Percentiles rank a stretch among this genome's conserved stretches.
These are phyloP conservation scores for Aechmea fasciata DNA, from an alignment of 176 grass and related monocot species.

Conservation along the genomic window DNA sequence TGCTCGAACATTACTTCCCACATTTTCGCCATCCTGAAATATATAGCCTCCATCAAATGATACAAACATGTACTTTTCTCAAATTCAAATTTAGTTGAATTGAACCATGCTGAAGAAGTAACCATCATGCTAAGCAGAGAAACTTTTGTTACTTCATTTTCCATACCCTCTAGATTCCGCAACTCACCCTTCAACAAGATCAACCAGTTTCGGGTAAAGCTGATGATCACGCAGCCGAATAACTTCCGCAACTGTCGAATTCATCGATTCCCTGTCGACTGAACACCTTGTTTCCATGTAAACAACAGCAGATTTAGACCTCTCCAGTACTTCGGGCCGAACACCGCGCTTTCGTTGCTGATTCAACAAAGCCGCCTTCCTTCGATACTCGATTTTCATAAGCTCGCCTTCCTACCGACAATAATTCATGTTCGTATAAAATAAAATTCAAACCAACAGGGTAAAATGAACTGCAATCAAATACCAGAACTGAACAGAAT, in stretches of 20 bases:
- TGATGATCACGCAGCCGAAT: constrained; percentile 66
- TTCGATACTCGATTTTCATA: constrained; percentile 75
- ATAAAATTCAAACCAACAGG: not conserved
- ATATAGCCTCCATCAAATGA: too few species aligned
- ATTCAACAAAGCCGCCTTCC: constrained; percentile 61
- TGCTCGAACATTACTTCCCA: constrained; percentile 63
- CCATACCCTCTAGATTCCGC: not conserved
- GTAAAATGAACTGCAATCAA: constrained; percentile 1
- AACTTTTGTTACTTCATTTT: not conserved
- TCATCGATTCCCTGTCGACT: constrained; percentile 70
- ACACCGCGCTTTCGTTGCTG: constrained; percentile 59
- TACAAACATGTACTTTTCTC: too few species aligned
- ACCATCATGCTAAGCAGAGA: not conserved
- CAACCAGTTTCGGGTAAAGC: constrained; percentile 70
- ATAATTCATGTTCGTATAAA: not conserved
- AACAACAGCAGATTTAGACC: constrained; percentile 51
- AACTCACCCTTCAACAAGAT: constrained; percentile 69
- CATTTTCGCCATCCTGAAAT: constrained; percentile 73
- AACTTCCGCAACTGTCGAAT: constrained; percentile 79
- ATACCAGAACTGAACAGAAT: constrained; percentile 10
- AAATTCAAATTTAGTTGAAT: not conserved
- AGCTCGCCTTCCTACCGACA: constrained; percentile 57
- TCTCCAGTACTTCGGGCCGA: constrained; percentile 49
- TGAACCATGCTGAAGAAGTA: not conserved
- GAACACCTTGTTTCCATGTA: constrained; percentile 80